Conservation (phyloP, 1,139 yeast species). For the Sugiyamaella pinicola region DNA sequence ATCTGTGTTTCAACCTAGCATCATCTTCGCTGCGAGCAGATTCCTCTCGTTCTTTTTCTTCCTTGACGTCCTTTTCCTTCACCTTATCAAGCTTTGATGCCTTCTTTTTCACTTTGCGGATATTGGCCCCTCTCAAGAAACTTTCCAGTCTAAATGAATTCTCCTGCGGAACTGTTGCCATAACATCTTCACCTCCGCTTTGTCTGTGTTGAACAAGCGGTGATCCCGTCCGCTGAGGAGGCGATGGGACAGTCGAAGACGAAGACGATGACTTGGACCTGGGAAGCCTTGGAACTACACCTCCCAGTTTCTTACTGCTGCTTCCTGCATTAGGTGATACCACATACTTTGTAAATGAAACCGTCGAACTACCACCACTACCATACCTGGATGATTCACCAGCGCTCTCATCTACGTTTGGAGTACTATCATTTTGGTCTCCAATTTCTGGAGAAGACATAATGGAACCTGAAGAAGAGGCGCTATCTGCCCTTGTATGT, state of each 20-base stretch:
- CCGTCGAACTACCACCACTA: conserved; percentile 6
- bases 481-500: conserved; percentile 9
- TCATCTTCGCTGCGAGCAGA: conserved; percentile 19
- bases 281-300: conserved; percentile 15
- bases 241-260: conserved; percentile 3
- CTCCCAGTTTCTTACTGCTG: conserved; percentile 7
- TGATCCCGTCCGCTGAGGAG: neutral
- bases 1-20: conserved; percentile 15
- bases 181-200: neutral
- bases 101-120: conserved; percentile 34
- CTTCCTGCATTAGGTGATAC: neutral
- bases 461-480: conserved; percentile 4
- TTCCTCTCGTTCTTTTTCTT: conserved; percentile 16
- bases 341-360: conserved; percentile 8
- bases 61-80: conserved; percentile 18
- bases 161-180: conserved; percentile 27
- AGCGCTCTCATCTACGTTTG: neutral
- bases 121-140: conserved; percentile 38
- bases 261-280: conserved; percentile 8
- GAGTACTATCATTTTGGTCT: neutral
- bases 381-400: neutral
- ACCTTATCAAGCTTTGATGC: conserved; percentile 25
- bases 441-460: conserved; percentile 1
- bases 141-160: conserved; percentile 41
- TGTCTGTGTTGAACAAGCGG: conserved; percentile 3